Evolutionary conservation across 176 grass and related monocot genomes (phyloP).

Genomic region (Otatea glauca): DNA sequence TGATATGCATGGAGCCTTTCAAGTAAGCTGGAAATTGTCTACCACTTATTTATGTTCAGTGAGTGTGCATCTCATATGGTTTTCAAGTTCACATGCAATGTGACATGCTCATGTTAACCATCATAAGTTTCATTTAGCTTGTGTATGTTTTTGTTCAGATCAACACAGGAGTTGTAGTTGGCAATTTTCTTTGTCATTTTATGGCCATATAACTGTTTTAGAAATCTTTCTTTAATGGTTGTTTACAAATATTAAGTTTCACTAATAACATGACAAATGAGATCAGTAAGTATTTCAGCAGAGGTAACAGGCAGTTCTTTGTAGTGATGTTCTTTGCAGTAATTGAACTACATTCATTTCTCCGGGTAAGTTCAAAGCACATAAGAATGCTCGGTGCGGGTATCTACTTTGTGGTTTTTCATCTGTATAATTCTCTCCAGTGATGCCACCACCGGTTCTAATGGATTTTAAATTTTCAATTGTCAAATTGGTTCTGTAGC

Average conservation of each 20-base stretch:
- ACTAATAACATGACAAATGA: not conserved
- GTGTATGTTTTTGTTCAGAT: not conserved
- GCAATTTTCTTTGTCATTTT: conserved; percentile 3
- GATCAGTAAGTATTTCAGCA: not conserved
- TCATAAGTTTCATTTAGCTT: conserved; percentile 12
- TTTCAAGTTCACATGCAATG: not conserved
- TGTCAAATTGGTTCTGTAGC: not conserved
- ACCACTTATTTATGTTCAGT: not conserved
- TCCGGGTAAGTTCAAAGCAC: conserved; percentile 16
- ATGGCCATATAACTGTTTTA: not conserved
- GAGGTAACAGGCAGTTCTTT: not conserved
- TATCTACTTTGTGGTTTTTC: not conserved
- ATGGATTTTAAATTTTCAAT: conserved; percentile 2
- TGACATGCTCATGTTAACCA: not conserved
- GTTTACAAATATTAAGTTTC: conserved; percentile 1
- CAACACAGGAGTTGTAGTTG: not conserved
- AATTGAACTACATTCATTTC: not conserved
- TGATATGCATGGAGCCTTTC: not conserved
- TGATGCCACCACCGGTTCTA: not conserved
- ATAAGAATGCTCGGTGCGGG: not conserved
- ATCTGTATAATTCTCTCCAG: not conserved
- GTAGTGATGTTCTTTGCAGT: not conserved
- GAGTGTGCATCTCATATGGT: not conserved
- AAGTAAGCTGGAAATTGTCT: not conserved
- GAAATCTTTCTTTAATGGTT: not conserved